Percentiles rank a stretch among this genome's conserved stretches.
phyloP scores from a whole-genome alignment of 2,329 filamentous ascomycete species.

The Diaporthe citrichinensis region DNA sequence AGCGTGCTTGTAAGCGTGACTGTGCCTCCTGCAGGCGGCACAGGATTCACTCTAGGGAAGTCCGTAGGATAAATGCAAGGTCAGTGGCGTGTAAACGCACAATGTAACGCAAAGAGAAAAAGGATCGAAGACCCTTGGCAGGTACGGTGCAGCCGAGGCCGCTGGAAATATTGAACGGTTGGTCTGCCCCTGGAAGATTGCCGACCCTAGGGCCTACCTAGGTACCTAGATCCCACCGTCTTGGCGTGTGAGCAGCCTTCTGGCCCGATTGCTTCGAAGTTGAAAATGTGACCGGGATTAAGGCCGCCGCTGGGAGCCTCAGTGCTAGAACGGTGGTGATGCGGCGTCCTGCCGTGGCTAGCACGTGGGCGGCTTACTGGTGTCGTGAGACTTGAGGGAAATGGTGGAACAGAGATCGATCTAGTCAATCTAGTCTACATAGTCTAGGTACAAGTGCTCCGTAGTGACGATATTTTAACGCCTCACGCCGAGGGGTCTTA shows the following conservation, averaged over 20 bases:
- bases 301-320: not conserved
- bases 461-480: not conserved
- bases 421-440: not conserved
- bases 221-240: not conserved
- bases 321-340: not conserved
- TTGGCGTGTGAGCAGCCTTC: slow-evolving; percentile 1
- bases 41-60: slow-evolving; percentile 1
- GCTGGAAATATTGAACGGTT: not conserved
- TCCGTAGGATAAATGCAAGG: slow-evolving; percentile 16
- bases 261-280: too few species aligned
- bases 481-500: not conserved
- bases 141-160: not conserved
- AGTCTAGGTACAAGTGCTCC: not conserved
- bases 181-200: not conserved
- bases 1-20: slow-evolving; percentile 6
- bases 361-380: slow-evolving; percentile 25
- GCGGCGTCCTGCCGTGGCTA: not conserved
- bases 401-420: not conserved
- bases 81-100: slow-evolving; percentile 6
- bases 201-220: too few species aligned
- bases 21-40: slow-evolving; percentile 7
- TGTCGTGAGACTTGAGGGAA: not conserved
- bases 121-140: not conserved
- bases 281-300: not conserved
- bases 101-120: not conserved